These are phyloP conservation scores for Linnemannia schmuckeri DNA, from an alignment of 192 early-diverging fungal genomes.

Conservation along the genomic window DNA sequence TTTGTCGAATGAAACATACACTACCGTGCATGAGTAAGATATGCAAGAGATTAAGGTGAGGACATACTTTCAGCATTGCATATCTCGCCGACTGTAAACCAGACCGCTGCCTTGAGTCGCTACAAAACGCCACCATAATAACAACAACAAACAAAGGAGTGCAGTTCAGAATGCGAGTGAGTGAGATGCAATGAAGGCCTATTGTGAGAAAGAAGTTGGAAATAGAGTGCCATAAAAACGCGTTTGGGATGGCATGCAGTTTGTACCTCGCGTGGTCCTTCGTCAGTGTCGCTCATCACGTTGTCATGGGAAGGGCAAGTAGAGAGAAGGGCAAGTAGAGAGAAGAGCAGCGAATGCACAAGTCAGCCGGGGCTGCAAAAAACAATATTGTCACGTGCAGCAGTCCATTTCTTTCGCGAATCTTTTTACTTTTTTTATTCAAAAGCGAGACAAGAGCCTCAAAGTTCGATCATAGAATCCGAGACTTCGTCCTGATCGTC, in stretches of 20 bases:
- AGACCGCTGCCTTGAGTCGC: constrained; percentile 60
- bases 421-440: not conserved
- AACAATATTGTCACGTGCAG: constrained; percentile 4
- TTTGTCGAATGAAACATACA: too few species aligned
- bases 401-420: not conserved
- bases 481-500: constrained; percentile 52
- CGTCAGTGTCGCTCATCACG: constrained; percentile 39
- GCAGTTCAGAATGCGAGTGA: not conserved
- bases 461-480: constrained; percentile 39
- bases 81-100: constrained; percentile 58
- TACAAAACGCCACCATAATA: constrained; percentile 19
- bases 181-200: not conserved
- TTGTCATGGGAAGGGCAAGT: not conserved
- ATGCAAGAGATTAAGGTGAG: too few species aligned
- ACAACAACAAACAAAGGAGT: not conserved
- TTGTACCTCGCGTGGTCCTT: constrained; percentile 42
- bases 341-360: not conserved
- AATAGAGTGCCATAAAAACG: not conserved
- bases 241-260: not conserved
- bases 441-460: not conserved
- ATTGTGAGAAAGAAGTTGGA: not conserved
- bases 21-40: too few species aligned
- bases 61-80: constrained; percentile 52
- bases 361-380: not conserved
- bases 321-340: not conserved